Evolutionary conservation across 176 grass and related monocot genomes (phyloP), one percentile per base, ranked within the genome.

Genomic region (Raddia distichophylla): DNA sequence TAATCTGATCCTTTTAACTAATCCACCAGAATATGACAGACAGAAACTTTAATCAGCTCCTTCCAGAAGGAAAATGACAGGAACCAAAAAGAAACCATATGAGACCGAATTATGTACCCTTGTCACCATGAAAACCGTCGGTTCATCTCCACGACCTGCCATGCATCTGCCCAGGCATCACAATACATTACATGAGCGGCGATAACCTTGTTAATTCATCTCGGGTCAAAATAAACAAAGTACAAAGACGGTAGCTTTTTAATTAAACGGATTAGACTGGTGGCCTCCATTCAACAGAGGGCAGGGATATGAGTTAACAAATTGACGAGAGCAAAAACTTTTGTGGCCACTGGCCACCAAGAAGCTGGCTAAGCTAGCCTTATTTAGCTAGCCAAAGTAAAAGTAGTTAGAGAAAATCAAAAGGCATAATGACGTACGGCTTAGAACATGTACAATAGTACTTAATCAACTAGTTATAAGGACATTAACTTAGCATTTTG

Each of bases 191-290:
- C 72, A 56, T 14, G 57, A 20, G 48, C 47, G 75, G 83, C 18
- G 75, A 79, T 86, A 80, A 65, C 40, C 35, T 65, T 27, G 27
- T 27, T 79, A 2, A 48, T 73, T 79, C 79, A 86, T 79, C 75
- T 56, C 42, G 4, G 58, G 48, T 72, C 67, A 56, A 72, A 46
- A 85, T 63, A 55, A 71, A 42, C 46, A 71, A 56, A 54, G 37
- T 16, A 34, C 14, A 5, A 17, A 78, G 34, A 46, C 7, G 83
- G 73, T 57, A 73, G 48, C 51, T 20, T 71, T 14, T 77, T 48
- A 48, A 48, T 16, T 22, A 76, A 73, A 66, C 35, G 11, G 44
- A 65, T 15, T 34, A 71, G 73, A 27, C 76, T 35, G 54, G 83
- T 79, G 83, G 83, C 68, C 35, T 35, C 1, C 0, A 57, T 73